phyloP scores from a whole-genome alignment of 768 basidiomycete species.

The Rubroboletus satanas region DNA sequence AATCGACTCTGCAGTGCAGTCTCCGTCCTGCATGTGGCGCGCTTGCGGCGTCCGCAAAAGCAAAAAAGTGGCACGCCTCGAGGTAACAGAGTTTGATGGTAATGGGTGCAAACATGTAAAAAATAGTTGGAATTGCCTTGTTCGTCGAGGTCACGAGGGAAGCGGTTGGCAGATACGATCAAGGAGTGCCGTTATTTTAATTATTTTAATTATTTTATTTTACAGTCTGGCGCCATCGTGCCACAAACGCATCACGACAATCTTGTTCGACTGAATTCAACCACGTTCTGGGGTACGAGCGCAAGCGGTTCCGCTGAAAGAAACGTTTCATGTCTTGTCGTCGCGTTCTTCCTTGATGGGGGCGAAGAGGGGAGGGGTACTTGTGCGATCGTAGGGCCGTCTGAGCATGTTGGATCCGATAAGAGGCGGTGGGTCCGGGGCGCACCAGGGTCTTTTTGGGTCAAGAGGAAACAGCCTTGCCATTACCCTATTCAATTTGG shows the following conservation, averaged over 20 bases:
- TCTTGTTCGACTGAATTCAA: background rate
- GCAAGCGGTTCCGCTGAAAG: conserved; percentile 17
- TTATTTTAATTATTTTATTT: background rate
- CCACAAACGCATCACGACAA: conserved; percentile 3
- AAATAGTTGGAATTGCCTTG: background rate
- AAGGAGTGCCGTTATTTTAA: conserved; percentile 3
- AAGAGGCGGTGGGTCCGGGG: background rate
- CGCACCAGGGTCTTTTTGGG: background rate
- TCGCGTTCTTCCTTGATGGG: background rate
- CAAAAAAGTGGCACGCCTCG: conserved; percentile 20
- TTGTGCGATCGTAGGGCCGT: background rate
- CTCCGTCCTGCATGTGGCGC: conserved; percentile 17
- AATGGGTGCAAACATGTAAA: background rate
- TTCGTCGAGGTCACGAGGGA: conserved; percentile 15
- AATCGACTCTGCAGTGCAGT: background rate
- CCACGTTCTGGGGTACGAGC: conserved; percentile 30
- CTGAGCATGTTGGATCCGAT: conserved; percentile 12
- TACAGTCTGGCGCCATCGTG: background rate
- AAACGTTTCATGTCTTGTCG: background rate
- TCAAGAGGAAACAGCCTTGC: background rate
- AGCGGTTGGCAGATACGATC: conserved; percentile 9
- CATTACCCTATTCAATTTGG: background rate
- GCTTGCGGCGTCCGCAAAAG: conserved; percentile 9
- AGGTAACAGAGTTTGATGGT: conserved; percentile 30
- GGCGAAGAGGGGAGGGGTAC: background rate